Conservation (phyloP, 345 rosid species). For the Ceriops zippeliana region DNA sequence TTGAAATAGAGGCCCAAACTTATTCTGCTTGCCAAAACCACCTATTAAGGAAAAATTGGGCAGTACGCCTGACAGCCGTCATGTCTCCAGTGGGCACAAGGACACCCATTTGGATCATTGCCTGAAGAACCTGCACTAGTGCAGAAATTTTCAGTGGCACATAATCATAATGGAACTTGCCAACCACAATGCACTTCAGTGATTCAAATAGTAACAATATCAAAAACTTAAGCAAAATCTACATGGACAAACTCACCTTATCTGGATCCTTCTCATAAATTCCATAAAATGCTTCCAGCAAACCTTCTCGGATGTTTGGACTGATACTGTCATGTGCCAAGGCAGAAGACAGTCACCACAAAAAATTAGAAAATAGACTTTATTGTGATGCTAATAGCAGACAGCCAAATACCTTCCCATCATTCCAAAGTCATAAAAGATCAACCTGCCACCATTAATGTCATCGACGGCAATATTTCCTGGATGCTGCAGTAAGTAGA, state of each 20-base stretch:
- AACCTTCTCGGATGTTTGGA: slow-evolving; percentile 88
- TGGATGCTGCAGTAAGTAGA: slow-evolving; percentile 65
- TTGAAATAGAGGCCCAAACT: not conserved
- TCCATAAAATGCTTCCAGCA: slow-evolving; percentile 86
- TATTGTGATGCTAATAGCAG: not conserved
- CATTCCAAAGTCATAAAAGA: slow-evolving; percentile 99
- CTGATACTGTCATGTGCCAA: slow-evolving; percentile 61
- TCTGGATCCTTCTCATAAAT: slow-evolving; percentile 93
- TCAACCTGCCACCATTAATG: slow-evolving; percentile 93
- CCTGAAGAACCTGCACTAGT: slow-evolving; percentile 64
- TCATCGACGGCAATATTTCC: slow-evolving; percentile 99
- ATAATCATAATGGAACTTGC: slow-evolving; percentile 3
- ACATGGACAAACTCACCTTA: slow-evolving; percentile 51
- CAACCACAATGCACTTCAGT: slow-evolving; percentile 6
- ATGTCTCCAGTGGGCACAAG: slow-evolving; percentile 98
- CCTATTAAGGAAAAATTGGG: slow-evolving; percentile 93
- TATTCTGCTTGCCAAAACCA: slow-evolving; percentile 19
- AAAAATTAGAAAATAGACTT: slow-evolving; percentile 9
- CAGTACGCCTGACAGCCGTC: slow-evolving; percentile 94
- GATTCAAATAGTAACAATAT: not conserved
- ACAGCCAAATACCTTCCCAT: slow-evolving; percentile 80
- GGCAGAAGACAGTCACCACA: slow-evolving; percentile 16
- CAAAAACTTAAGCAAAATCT: slow-evolving; percentile 10
- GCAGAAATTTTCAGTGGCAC: not conserved
- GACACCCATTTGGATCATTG: slow-evolving; percentile 99